Conservation (phyloP, 352 stramenopile species). For the Aphanomyces invadans region DNA sequence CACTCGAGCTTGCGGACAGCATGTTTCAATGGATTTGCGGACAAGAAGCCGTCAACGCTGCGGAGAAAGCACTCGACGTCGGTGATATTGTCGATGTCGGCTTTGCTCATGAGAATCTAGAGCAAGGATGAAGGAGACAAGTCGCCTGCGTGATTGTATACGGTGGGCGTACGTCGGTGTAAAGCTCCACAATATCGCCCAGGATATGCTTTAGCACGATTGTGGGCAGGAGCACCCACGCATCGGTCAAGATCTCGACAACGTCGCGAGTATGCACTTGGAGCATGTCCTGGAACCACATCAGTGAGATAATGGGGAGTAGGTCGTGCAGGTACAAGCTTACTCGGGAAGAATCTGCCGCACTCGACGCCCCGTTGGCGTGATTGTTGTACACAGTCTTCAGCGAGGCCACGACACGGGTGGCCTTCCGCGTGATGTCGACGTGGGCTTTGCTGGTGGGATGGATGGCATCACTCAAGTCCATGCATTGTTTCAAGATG, state of each 20-base stretch:
- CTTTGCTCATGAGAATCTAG: not conserved
- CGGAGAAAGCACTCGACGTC: not conserved
- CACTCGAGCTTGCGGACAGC: slow-evolving; percentile 2
- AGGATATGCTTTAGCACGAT: not conserved
- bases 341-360: not conserved
- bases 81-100: not conserved
- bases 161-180: not conserved
- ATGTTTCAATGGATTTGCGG: not conserved
- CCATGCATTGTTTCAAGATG: not conserved
- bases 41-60: not conserved
- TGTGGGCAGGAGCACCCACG: not conserved
- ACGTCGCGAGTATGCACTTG: not conserved
- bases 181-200: not conserved
- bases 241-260: not conserved
- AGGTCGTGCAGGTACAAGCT: not conserved
- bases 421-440: not conserved
- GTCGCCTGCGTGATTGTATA: too few relatives aligned
- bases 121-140: not conserved
- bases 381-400: not conserved
- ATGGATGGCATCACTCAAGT: not conserved
- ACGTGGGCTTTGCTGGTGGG: not conserved
- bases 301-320: too few relatives aligned
- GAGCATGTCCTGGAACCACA: not conserved
- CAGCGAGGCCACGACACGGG: not conserved
- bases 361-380: not conserved